Evolutionary conservation across 179 eudicot species (phyloP).

Genomic region (Amaranthus tricolor): DNA sequence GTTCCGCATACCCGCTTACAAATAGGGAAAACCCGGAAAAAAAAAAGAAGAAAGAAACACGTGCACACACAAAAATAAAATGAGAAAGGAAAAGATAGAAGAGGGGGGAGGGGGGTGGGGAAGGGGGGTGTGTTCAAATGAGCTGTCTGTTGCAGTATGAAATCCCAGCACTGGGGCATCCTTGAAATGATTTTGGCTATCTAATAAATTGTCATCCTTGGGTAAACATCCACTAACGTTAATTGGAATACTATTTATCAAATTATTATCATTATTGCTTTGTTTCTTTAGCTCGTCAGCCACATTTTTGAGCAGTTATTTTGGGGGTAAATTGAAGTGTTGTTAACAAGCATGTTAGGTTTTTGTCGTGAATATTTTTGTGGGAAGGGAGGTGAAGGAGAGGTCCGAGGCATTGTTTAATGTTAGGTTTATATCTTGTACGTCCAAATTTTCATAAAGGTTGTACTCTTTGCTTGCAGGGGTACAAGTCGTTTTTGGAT

Average conservation of each 20-base stretch:
- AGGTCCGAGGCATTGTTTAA: neutral
- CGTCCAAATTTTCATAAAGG: neutral
- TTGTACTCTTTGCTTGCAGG: neutral
- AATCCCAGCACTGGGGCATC: constrained; percentile 12
- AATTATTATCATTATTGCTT: constrained; percentile 7
- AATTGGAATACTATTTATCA: constrained; percentile 11
- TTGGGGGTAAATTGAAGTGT: neutral
- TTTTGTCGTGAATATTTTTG: neutral
- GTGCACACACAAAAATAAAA: too few relatives aligned
- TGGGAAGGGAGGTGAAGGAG: neutral
- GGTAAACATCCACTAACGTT: constrained; percentile 17
- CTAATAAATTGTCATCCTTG: constrained; percentile 15
- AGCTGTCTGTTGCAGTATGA: constrained; percentile 7
- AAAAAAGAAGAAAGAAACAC: neutral
- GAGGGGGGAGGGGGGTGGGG: too few relatives aligned
- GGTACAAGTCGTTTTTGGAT: neutral
- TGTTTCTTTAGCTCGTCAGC: constrained; percentile 10
- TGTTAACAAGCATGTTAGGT: constrained; percentile 10
- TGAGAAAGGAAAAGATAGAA: too few relatives aligned
- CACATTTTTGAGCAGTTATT: constrained; percentile 8
- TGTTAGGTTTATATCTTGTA: neutral
- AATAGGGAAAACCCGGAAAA: neutral
- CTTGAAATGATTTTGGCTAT: constrained; percentile 17
- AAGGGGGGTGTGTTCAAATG: neutral
- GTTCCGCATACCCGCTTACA: neutral